Percentiles rank a stretch among this genome's conserved stretches.
phyloP scores from a whole-genome alignment of 305 asterid species.

The Fraxinus floribunda region DNA sequence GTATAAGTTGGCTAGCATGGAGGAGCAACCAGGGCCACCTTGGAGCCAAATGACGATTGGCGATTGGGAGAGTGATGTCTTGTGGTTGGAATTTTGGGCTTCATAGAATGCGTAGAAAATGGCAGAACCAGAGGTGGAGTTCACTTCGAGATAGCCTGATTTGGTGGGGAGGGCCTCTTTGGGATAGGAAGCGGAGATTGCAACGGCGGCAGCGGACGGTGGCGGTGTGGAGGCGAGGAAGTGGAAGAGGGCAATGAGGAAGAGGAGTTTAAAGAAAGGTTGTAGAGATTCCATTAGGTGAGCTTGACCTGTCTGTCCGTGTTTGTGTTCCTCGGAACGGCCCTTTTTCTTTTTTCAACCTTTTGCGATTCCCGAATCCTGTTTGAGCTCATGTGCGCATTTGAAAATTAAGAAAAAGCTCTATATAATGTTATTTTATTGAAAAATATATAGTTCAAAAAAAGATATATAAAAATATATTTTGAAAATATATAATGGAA shows the following conservation, averaged over 20 bases:
- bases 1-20: slow-evolving; percentile 48
- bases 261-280: slow-evolving; percentile 23
- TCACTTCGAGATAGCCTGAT: slow-evolving; percentile 47
- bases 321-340: neutral
- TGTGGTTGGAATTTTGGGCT: slow-evolving; percentile 24
- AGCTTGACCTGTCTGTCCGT: neutral
- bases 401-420: neutral
- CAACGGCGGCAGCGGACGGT: neutral
- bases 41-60: slow-evolving; percentile 53
- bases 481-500: too few relatives aligned
- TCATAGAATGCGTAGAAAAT: slow-evolving; percentile 49
- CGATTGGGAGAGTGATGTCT: slow-evolving; percentile 28
- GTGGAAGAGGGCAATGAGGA: slow-evolving; percentile 18
- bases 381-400: too few relatives aligned
- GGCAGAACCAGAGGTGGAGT: slow-evolving; percentile 42
- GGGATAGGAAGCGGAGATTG: slow-evolving; percentile 24
- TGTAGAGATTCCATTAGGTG: neutral
- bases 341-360: neutral
- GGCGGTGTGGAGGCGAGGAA: slow-evolving; percentile 4
- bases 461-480: too few relatives aligned
- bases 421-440: too few relatives aligned
- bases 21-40: slow-evolving; percentile 57
- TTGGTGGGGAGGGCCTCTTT: slow-evolving; percentile 38
- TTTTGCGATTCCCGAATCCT: neutral
- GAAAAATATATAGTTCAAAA: neutral